phyloP scores from a whole-genome alignment of 495 filamentous ascomycete genomes.

The Penicillium cinerascens region DNA sequence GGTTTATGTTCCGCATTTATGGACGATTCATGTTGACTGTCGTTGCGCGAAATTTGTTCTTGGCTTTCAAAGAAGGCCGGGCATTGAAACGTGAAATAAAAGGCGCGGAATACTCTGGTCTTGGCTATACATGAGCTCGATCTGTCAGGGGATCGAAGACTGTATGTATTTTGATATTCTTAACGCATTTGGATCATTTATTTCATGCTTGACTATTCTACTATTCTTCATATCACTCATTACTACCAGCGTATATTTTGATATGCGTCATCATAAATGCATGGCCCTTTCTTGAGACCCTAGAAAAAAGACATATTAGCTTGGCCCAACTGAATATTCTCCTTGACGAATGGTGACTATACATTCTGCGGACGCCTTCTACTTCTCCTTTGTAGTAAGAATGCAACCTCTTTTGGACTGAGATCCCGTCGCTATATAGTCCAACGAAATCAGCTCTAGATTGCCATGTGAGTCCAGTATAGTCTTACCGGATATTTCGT shows the following conservation, averaged over 20 bases:
- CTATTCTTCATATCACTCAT: not conserved
- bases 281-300: not conserved
- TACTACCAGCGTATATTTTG: not conserved
- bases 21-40: slow-evolving; percentile 13
- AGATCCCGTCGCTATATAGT: not conserved
- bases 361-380: not conserved
- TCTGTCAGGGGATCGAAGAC: not conserved
- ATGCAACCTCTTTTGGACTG: not conserved
- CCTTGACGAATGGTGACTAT: not conserved
- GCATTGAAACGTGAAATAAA: no score
- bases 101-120: no score
- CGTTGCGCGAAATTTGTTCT: slow-evolving; percentile 7
- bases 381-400: not conserved
- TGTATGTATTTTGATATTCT: not conserved
- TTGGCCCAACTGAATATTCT: not conserved
- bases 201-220: no score
- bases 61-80: slow-evolving; percentile 8
- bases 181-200: not conserved
- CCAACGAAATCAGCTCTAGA: not conserved
- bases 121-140: no score
- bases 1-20: slow-evolving; percentile 6
- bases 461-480: not conserved
- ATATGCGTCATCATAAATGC: not conserved
- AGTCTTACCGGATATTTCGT: not conserved
- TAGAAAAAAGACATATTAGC: not conserved